These are phyloP conservation scores for Wickerhamiella dianesei DNA, from an alignment of 805 yeast genomes.

Conservation along the genomic window DNA sequence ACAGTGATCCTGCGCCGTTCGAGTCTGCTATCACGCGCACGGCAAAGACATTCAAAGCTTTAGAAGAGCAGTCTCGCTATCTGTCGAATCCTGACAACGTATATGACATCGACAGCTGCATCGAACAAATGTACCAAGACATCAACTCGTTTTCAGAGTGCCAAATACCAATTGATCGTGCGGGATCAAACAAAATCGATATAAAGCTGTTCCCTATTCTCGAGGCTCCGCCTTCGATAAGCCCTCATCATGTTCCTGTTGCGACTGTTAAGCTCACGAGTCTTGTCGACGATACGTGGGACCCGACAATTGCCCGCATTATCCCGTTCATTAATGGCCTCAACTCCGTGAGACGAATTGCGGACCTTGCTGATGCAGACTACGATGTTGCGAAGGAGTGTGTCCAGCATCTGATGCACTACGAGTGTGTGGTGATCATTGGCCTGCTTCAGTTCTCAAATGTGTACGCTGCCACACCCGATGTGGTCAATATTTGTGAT, in stretches of 20 bases:
- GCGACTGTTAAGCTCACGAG: slow-evolving; percentile 64
- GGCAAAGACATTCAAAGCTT: slow-evolving; percentile 75
- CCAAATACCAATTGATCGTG: slow-evolving; percentile 67
- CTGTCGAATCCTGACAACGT: slow-evolving; percentile 42
- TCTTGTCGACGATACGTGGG: slow-evolving; percentile 87
- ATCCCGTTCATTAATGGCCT: slow-evolving; percentile 79
- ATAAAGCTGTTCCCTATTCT: slow-evolving; percentile 86
- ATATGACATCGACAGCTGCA: slow-evolving; percentile 51
- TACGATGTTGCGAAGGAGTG: slow-evolving; percentile 67
- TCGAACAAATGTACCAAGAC: slow-evolving; percentile 88
- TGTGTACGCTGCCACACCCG: slow-evolving; percentile 78
- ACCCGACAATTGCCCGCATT: slow-evolving; percentile 86
- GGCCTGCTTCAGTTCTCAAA: slow-evolving; percentile 86
- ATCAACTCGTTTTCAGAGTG: slow-evolving; percentile 92
- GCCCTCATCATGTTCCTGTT: slow-evolving; percentile 80
- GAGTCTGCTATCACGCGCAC: slow-evolving; percentile 73
- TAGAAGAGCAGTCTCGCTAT: slow-evolving; percentile 78
- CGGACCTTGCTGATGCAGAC: slow-evolving; percentile 71
- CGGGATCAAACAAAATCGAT: slow-evolving; percentile 71
- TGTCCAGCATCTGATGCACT: slow-evolving; percentile 81
- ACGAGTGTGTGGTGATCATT: slow-evolving; percentile 65
- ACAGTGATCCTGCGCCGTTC: slow-evolving; percentile 52
- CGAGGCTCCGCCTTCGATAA: slow-evolving; percentile 62
- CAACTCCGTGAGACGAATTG: slow-evolving; percentile 64
- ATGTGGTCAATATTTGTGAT: slow-evolving; percentile 53